Evolutionary conservation across 2,329 filamentous ascomycete species (phyloP).

Genomic region (Chaetomium olivaceum): DNA sequence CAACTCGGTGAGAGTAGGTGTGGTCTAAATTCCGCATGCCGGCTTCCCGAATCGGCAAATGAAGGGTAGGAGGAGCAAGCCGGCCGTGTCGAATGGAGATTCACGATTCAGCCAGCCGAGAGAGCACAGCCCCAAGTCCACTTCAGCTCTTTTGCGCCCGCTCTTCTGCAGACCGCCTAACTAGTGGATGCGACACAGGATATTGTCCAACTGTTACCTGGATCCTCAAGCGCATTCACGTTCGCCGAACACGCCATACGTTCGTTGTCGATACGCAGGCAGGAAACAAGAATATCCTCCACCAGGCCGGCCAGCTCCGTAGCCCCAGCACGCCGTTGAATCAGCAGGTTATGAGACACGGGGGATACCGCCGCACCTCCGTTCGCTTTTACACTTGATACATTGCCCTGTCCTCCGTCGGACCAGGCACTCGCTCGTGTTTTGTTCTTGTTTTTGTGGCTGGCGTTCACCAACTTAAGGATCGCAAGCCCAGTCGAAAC

Average conservation of each 20-base stretch:
- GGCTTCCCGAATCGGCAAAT: conserved; percentile 2
- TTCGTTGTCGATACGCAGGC: background rate
- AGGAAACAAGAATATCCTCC: background rate
- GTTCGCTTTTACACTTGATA: background rate
- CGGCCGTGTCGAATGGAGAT: background rate
- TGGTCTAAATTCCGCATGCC: background rate
- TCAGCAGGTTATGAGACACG: background rate
- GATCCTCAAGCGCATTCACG: background rate
- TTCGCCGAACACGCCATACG: background rate
- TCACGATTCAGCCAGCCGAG: background rate
- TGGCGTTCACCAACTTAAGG: background rate
- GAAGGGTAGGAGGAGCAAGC: background rate
- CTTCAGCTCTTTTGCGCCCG: conserved; percentile 1
- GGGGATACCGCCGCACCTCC: background rate
- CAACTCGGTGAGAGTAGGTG: background rate
- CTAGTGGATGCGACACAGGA: conserved; percentile 1
- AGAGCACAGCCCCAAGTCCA: conserved; percentile 7
- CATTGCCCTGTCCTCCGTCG: no score
- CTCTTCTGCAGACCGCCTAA: conserved; percentile 15
- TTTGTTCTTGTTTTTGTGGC: background rate
- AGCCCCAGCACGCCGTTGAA: background rate
- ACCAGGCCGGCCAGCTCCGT: background rate
- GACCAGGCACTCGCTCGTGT: background rate
- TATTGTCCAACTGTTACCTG: background rate
- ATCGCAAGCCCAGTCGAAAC: background rate